A percentile compares a stretch with the other conserved stretches of the same genome.
Evolutionary conservation across 306 rosid genomes (phyloP).

Genomic region (Chamaecrista fasciculata): DNA sequence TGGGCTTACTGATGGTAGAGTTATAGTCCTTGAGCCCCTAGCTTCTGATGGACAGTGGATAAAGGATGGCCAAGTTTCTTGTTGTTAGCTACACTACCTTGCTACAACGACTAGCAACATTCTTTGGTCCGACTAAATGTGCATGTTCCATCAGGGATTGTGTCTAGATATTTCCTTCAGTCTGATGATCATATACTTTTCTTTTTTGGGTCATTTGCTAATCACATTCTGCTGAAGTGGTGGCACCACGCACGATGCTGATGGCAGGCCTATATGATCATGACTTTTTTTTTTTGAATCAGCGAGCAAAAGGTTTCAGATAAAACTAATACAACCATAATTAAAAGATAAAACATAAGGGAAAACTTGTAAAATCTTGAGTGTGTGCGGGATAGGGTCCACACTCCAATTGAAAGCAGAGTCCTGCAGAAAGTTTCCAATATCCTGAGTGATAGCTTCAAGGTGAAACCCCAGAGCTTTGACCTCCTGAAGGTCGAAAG

Average conservation of each 20-base stretch:
- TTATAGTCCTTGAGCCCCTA: constrained; percentile 25
- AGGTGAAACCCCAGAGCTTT: no score
- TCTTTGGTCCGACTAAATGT: neutral
- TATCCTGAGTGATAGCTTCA: no score
- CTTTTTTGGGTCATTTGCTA: neutral
- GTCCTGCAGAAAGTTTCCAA: no score
- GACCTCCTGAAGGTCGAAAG: neutral
- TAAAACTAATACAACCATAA: no score
- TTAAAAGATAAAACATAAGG: no score
- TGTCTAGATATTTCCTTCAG: neutral
- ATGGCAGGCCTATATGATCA: neutral
- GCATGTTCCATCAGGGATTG: neutral
- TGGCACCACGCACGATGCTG: neutral
- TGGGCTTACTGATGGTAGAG: constrained; percentile 25
- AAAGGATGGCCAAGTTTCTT: neutral
- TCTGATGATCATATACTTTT: neutral
- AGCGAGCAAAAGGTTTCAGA: no score
- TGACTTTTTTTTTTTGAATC: no score
- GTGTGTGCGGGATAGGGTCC: no score
- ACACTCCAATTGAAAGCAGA: no score
- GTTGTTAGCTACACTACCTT: neutral
- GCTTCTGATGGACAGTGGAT: constrained; percentile 1
- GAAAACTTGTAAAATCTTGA: no score
- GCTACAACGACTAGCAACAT: neutral
- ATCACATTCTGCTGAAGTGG: neutral